These are phyloP conservation scores for Candida wancherniae DNA, from an alignment of 805 yeast species.

Conservation along the genomic window DNA sequence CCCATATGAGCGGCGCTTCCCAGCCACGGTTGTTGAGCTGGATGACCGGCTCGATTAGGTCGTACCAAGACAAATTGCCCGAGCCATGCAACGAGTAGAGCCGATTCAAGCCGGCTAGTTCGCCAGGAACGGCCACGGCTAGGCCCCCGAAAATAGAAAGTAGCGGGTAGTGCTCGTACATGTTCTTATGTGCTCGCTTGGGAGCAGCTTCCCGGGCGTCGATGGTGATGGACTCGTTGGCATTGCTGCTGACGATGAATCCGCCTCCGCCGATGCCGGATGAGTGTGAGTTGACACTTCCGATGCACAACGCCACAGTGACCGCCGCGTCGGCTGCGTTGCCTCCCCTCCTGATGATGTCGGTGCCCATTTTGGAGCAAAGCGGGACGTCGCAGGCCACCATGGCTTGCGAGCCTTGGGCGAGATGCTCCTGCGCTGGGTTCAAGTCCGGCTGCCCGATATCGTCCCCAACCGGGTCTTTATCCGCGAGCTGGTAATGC, in stretches of 20 bases:
- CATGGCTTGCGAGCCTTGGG: conserved; percentile 47
- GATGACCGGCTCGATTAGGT: conserved; percentile 72
- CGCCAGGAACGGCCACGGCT: conserved; percentile 92
- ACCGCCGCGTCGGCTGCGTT: conserved; percentile 94
- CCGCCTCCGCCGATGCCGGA: conserved; percentile 96
- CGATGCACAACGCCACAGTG: conserved; percentile 83
- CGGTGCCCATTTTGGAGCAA: conserved; percentile 61
- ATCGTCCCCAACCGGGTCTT: conserved; percentile 17
- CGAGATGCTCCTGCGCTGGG: conserved; percentile 38
- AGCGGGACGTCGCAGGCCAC: conserved; percentile 61
- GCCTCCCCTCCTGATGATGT: conserved; percentile 54
- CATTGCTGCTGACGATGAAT: conserved; percentile 44
- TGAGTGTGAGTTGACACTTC: conserved; percentile 73
- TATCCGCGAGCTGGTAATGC: not conserved
- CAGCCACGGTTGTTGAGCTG: conserved; percentile 57
- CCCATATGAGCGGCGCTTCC: conserved; percentile 21
- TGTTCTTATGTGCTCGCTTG: conserved; percentile 48
- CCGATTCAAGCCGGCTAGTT: conserved; percentile 72
- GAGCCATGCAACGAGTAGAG: conserved; percentile 61
- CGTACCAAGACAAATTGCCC: conserved; percentile 66
- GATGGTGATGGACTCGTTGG: conserved; percentile 49
- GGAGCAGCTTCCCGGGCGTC: conserved; percentile 95
- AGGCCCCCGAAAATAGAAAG: conserved; percentile 74
- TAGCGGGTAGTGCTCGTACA: conserved; percentile 51
- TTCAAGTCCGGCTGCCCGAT: conserved; percentile 37